Base-by-base conservation (phyloP, 2,329 filamentous ascomycete species). In the Metarhizium guizhouense region DNA sequence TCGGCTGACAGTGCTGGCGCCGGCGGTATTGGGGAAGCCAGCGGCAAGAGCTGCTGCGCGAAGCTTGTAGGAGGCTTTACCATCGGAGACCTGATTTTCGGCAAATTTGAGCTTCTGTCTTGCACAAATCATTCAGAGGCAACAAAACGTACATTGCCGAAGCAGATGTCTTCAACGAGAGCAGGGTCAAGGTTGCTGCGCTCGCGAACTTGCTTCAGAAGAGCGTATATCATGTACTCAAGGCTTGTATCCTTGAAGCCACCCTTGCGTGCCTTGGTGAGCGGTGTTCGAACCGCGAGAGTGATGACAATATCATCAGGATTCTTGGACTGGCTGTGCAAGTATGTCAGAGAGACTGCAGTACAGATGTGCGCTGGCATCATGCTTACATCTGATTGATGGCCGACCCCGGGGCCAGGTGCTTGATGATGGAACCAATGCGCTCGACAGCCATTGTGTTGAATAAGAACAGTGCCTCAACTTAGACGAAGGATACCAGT, bases 231-330 rank as follows among this genome's bases (percentile, higher is more conserved):
- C 56, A 99, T 78, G 72, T 86, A 93, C 72, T 99, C 94, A 60
- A 97, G 83, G 45, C 81, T 82, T 6, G 91, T 95, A 71, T 99
- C 93, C 78, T 96, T 97, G 79, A 99, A 88, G 47, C 91, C 90
- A 62, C 94, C 93, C 80, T 96, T 96, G 70, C 80, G 81, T 53
- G 83, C 91, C 77, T 96, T 97, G 68, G 87, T 81, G 59, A 99
- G 81, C 0, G 94, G 91, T 32, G 93, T 96, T 56, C 94, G 88
- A 65, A 92, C 78, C 32, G 93, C 93, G 57, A 95, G 83, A 7
- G 94, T 99, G 68, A 97, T 96, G 70, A 99, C 94, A 54, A 99
- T 81, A 77, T 99, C 94, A 70, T 97, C 93, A 63, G 92, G 84
- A 72, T 95, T 95, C 79, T 97, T 92, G 64, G 89, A 85, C 56